Evolutionary conservation across 2,329 filamentous ascomycete genomes (phyloP).

Genomic region (Microdochium nivale): DNA sequence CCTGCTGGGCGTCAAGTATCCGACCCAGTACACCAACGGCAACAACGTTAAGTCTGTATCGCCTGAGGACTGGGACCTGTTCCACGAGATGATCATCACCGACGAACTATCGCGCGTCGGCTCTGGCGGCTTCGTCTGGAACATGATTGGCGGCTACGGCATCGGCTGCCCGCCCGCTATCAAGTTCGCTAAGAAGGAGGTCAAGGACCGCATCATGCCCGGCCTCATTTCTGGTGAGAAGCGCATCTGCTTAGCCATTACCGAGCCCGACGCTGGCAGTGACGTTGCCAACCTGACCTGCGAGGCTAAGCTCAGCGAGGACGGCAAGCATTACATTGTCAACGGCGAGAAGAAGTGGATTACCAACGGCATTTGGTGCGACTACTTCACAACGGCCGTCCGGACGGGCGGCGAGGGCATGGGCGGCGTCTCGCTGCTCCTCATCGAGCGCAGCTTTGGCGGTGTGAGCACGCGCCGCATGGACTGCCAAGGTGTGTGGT

Average conservation of each 20-base stretch:
- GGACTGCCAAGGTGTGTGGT: constrained; percentile 98
- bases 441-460: constrained; percentile 78
- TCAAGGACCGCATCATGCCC: constrained; percentile 82
- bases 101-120: constrained; percentile 87
- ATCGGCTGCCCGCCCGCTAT: constrained; percentile 88
- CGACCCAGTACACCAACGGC: constrained; percentile 57
- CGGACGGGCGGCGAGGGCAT: constrained; percentile 83
- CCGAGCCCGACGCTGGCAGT: constrained; percentile 88
- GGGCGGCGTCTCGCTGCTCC: constrained; percentile 83
- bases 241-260: constrained; percentile 95
- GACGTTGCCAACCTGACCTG: constrained; percentile 94
- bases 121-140: constrained; percentile 94
- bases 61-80: constrained; percentile 90
- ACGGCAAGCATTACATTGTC: constrained; percentile 98
- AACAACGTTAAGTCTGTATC: constrained; percentile 69
- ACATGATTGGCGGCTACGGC: constrained; percentile 90
- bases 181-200: constrained; percentile 80
- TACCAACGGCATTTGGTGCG: constrained; percentile 92
- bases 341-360: constrained; percentile 99
- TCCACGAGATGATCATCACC: constrained; percentile 93
- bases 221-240: constrained; percentile 87
- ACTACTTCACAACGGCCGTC: constrained; percentile 97
- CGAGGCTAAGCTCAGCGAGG: constrained; percentile 88
- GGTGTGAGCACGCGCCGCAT: constrained; percentile 90
- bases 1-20: constrained; percentile 77